Conservation (phyloP, 2,329 filamentous ascomycete species). For the Trichothecium sympodiale region DNA sequence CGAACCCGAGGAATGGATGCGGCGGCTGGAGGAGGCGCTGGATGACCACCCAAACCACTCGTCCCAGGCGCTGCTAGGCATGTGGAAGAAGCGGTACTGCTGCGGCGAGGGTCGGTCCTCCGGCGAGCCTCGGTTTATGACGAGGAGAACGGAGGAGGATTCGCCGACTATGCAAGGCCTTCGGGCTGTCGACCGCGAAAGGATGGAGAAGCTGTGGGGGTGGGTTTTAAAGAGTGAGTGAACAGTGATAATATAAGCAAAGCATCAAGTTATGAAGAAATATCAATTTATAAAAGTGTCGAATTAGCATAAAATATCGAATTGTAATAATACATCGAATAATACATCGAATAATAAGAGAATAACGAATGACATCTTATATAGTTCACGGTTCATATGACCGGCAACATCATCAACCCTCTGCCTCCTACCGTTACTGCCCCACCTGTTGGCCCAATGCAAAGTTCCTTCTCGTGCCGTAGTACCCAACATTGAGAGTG, state of each 20-base stretch:
- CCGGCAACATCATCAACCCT: too few relatives aligned
- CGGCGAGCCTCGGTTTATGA: neutral
- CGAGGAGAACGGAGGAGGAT: neutral
- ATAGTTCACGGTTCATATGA: too few relatives aligned
- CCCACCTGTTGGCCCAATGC: constrained; percentile 2
- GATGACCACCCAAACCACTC: constrained; percentile 6
- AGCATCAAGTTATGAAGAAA: too few relatives aligned
- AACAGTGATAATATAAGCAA: too few relatives aligned
- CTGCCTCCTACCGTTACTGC: too few relatives aligned
- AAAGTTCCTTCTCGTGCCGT: constrained; percentile 19
- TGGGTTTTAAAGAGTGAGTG: neutral
- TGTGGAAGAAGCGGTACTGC: constrained; percentile 11
- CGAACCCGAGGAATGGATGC: constrained; percentile 8
- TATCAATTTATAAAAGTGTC: too few relatives aligned
- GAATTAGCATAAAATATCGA: too few relatives aligned
- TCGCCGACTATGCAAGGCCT: neutral
- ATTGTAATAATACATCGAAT: too few relatives aligned
- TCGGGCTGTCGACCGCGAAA: neutral
- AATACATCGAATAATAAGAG: too few relatives aligned
- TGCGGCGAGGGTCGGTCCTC: neutral
- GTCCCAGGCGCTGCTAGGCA: constrained; percentile 10
- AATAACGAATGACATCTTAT: too few relatives aligned
- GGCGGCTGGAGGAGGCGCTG: constrained; percentile 7
- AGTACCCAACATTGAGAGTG: constrained; percentile 6
- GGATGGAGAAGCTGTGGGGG: neutral